Base-by-base conservation (phyloP, 768 basidiomycete species). In the Chiua virens region DNA sequence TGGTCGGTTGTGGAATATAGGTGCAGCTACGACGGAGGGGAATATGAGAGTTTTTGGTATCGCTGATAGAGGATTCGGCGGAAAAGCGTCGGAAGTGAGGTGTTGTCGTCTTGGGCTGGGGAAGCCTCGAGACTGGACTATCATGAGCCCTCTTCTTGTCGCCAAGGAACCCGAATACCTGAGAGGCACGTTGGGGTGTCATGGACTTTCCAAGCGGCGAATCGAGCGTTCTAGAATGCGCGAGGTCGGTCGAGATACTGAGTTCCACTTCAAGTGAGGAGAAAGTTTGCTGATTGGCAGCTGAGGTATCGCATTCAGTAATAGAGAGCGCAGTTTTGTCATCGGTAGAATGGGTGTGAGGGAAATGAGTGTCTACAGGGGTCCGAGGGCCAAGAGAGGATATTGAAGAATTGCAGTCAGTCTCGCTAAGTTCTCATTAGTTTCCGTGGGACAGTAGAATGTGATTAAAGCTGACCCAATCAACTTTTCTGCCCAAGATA, bases 401-500 rank as follows among this genome's bases (percentile, higher is more conserved):
- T 4, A 76, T 70, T 1, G 78, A 77, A 20, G 69, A 69, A 34
- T 65, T 65, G 35, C 62, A 67, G 38, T 77, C 76, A 20, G 72
- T 75, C 63, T 80, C 80, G 11, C 80, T 82, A 52, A 36, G 40
- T 41, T 17, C 27, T 36, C 10, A 34, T 68, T 30, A 66, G 55
- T 18, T 30, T 38, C 20, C 42, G 30, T 22, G n/a, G 39, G n/a
- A 22, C 9, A 28, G 35, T 34, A 37, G 15, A 34, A 40, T 14
- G 8, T 13, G 36, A 32, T 25, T 23, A 14, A 7, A 0, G 61
- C 82, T 50, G 57, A 89, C 89, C 76, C 79, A 47, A 90, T 73
- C 66, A 80, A 84, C 38, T 79, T 78, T 70, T 92, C 89, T 13
- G 89, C 89, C 89, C 89, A 92, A 3, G 88, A 90, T 47, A 92